Conservation (phyloP, 306 rosid genomes). For the Rosa lucieae region DNA sequence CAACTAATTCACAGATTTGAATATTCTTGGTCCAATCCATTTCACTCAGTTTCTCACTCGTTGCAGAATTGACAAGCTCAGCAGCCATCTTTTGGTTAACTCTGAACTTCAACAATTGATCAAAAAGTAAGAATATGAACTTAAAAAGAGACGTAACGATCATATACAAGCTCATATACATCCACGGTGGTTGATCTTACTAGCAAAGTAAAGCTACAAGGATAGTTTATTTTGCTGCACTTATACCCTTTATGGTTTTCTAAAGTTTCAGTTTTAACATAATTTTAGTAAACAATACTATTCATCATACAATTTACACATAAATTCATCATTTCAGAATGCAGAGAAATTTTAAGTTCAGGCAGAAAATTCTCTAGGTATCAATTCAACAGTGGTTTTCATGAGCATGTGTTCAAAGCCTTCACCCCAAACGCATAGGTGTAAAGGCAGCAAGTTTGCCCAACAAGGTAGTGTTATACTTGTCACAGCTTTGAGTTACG, state of each 20-base stretch:
- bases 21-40: conserved; percentile 88
- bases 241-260: background rate
- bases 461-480: background rate
- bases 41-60: conserved; percentile 75
- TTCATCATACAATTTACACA: background rate
- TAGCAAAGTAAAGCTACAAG: background rate
- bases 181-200: background rate
- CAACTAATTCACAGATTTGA: conserved; percentile 84
- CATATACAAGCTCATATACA: background rate
- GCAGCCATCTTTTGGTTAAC: conserved; percentile 63
- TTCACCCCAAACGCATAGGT: background rate
- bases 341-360: background rate
- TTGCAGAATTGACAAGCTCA: conserved; percentile 81
- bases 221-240: background rate
- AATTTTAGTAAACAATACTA: background rate
- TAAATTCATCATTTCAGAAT: background rate
- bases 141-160: background rate
- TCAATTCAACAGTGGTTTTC: background rate
- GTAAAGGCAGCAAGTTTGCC: background rate
- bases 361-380: background rate
- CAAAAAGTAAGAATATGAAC: conserved; percentile 5
- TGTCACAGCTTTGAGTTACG: background rate
- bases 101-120: conserved; percentile 22
- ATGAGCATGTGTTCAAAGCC: background rate
- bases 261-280: background rate